phyloP scores from a whole-genome alignment of 345 rosid species.

The Euphorbia tirucalli region DNA sequence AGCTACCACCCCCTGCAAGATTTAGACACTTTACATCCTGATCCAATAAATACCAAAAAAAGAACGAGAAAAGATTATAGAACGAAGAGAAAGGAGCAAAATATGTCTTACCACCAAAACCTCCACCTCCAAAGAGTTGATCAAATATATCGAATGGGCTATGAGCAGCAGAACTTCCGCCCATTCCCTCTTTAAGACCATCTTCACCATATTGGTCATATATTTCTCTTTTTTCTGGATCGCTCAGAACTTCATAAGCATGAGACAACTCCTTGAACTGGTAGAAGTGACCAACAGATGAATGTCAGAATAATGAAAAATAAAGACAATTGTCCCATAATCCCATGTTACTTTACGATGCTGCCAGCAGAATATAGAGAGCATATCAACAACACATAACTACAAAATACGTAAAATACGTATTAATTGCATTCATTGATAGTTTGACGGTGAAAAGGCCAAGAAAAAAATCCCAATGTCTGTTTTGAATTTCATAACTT shows the following conservation, averaged over 20 bases:
- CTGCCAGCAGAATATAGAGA: neutral
- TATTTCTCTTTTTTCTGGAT: conserved; percentile 60
- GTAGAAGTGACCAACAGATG: neutral
- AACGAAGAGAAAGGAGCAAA: neutral
- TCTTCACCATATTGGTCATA: conserved; percentile 70
- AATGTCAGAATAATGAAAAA: neutral
- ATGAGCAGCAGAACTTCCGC: conserved; percentile 46
- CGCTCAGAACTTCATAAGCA: conserved; percentile 70
- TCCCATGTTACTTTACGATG: neutral
- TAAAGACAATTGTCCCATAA: neutral
- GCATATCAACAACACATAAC: no score
- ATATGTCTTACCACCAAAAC: conserved; percentile 40
- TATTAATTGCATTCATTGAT: no score
- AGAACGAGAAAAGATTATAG: neutral
- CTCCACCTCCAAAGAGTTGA: conserved; percentile 43
- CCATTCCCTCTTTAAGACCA: conserved; percentile 72
- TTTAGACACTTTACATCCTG: neutral
- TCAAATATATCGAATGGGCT: conserved; percentile 63
- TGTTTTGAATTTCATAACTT: no score
- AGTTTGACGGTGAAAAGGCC: no score
- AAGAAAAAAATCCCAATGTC: no score
- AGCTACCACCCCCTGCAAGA: conserved; percentile 48
- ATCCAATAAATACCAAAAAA: neutral
- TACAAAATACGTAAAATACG: no score
- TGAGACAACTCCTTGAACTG: conserved; percentile 70